Percentiles rank a stretch among this genome's conserved stretches.
These are phyloP conservation scores for Wickerhamomyces ciferrii DNA, from an alignment of 805 yeast genomes.

Conservation along the genomic window DNA sequence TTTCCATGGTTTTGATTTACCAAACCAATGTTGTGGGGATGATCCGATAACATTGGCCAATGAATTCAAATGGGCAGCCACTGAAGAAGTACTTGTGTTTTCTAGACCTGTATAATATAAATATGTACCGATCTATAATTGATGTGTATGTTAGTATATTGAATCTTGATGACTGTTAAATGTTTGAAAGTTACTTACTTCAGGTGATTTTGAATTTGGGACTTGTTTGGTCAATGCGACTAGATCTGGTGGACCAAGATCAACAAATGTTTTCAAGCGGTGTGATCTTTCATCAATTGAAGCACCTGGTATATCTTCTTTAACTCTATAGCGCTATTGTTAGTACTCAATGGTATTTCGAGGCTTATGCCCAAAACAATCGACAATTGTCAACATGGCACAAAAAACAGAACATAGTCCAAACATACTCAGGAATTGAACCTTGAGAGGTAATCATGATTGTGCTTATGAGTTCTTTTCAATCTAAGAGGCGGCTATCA, in stretches of 20 bases:
- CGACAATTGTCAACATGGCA: background rate
- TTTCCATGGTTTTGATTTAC: constrained; percentile 63
- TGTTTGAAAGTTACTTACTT: constrained; percentile 4
- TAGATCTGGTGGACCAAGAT: constrained; percentile 75
- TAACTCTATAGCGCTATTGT: constrained; percentile 32
- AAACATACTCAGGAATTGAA: constrained; percentile 56
- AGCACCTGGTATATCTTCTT: constrained; percentile 52
- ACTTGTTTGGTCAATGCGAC: constrained; percentile 50
- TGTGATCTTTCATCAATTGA: constrained; percentile 62
- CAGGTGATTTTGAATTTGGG: constrained; percentile 47
- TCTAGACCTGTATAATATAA: constrained; percentile 73
- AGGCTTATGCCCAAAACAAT: background rate
- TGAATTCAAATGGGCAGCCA: constrained; percentile 69
- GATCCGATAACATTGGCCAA: constrained; percentile 59
- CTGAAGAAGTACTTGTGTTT: constrained; percentile 69
- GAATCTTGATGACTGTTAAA: no score
- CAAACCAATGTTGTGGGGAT: constrained; percentile 74
- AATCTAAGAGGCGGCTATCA: background rate
- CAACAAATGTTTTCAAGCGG: constrained; percentile 52
- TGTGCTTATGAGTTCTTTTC: background rate
- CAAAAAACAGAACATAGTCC: background rate
- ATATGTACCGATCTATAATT: constrained; percentile 52
- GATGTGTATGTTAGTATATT: constrained; percentile 5
- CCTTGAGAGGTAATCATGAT: constrained; percentile 42
- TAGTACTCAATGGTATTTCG: constrained; percentile 8